Base-by-base conservation (phyloP, 2,329 filamentous ascomycete species). In the Lojkania enalia region DNA sequence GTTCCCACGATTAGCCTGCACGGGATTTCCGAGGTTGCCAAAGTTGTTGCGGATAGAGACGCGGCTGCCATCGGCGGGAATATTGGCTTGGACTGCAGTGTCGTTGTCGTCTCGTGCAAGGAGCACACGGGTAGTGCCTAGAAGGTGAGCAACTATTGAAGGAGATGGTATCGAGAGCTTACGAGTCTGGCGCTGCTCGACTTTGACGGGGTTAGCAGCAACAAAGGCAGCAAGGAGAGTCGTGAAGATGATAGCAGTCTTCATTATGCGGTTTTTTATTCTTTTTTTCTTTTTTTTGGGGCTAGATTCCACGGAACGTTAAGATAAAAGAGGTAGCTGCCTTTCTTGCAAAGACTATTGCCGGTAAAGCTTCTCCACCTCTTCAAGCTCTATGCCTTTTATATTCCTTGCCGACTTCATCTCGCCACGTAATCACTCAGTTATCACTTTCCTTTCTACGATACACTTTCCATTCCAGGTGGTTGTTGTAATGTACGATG, bases 101-200 rank as follows among this genome's bases (percentile, higher is more conserved):
- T 55, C 52, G 32, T 31, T 40, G 20, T 37, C 27, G 37, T 57
- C 54, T 37, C 48, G 19, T 11, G 52, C 44, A 23, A 57, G 36
- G 19, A 47, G 47, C 7, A 55, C 52, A 35, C 54, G 54, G 5
- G 42, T 38, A n/a, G 37, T 44, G 16, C 20, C 29, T 31, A 40
- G 23, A 23, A 41, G 12, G 45, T 39, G 30, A 42, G 25, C 31
- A 33, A 18, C 12, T 13, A 12, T 33, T 33, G 39, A 27, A 4
- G 32, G 33, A 27, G 16, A 15, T 9, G 15, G 11, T 19, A 37
- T 12, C 7, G 25, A 3, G 42, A 20, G 19, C 15, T 12, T 44
- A 49, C 43, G 33, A 4, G 42, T 20, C 12, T 39, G 23, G 4
- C n/a, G n/a, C n/a, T n/a, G n/a, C n/a, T n/a, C n/a, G n/a, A 49